These are phyloP conservation scores for Fusarium sp. DNA, from an alignment of 2,329 filamentous ascomycete species.

Conservation along the genomic window DNA sequence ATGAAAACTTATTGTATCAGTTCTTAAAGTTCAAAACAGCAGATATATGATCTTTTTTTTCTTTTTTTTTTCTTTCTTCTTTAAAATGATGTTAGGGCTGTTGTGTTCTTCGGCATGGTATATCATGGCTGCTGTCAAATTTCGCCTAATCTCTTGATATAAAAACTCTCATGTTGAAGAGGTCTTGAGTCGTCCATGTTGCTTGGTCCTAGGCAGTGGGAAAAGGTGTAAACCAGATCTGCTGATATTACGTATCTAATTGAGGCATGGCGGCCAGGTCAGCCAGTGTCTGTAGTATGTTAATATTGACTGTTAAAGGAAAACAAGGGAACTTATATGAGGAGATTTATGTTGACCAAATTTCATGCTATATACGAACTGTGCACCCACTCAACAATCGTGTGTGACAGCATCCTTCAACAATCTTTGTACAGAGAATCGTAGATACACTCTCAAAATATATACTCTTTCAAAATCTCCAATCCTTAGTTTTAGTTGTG, in stretches of 20 bases:
- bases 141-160: too few relatives aligned
- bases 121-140: accelerated
- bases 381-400: not conserved
- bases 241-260: too few relatives aligned
- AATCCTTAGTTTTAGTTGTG: not conserved
- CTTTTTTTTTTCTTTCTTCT: too few relatives aligned
- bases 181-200: too few relatives aligned
- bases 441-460: not conserved
- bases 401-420: not conserved
- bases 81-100: too few relatives aligned
- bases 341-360: not conserved
- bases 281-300: not conserved
- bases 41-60: not conserved
- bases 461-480: too few relatives aligned
- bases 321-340: too few relatives aligned
- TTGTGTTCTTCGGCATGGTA: too few relatives aligned
- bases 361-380: not conserved
- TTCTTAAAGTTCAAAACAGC: not conserved
- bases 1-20: not conserved
- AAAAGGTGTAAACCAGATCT: not conserved
- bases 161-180: accelerated
- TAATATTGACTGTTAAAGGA: not conserved
- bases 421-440: not conserved
- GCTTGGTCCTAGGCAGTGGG: not conserved
- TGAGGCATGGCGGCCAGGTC: not conserved